Evolutionary conservation across 768 basidiomycete species (phyloP).

Genomic region (Rhodotorula diobovata): DNA sequence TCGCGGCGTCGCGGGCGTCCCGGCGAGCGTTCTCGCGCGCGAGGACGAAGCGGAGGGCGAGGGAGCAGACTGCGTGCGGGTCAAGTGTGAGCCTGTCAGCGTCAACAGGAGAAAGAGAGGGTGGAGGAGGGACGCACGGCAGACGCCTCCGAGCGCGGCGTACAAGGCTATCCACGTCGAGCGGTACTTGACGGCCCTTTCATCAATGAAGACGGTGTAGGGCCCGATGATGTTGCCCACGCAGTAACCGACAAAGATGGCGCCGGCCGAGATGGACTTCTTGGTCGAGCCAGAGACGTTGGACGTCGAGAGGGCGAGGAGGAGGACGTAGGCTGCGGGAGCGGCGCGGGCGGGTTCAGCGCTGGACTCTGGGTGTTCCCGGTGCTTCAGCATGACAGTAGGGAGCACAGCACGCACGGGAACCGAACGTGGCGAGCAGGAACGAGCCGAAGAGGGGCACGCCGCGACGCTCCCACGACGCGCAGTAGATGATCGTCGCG

Average conservation of each 20-base stretch:
- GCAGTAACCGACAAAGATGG: slow-evolving; percentile 48
- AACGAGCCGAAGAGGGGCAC: slow-evolving; percentile 38
- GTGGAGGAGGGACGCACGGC: not conserved
- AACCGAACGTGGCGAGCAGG: slow-evolving; percentile 46
- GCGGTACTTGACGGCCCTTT: slow-evolving; percentile 19
- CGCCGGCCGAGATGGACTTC: slow-evolving; percentile 44
- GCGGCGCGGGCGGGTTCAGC: not conserved
- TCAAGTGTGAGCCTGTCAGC: not conserved
- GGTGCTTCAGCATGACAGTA: not conserved
- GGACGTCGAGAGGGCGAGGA: slow-evolving; percentile 43
- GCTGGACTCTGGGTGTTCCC: not conserved
- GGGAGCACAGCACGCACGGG: slow-evolving; percentile 41
- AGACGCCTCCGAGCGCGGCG: slow-evolving; percentile 22
- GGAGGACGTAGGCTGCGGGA: slow-evolving; percentile 45
- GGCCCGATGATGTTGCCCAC: slow-evolving; percentile 32
- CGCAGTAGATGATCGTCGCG: slow-evolving; percentile 44
- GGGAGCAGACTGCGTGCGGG: slow-evolving; percentile 50
- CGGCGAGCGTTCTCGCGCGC: slow-evolving; percentile 66
- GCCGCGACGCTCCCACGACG: slow-evolving; percentile 45
- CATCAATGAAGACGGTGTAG: slow-evolving; percentile 25
- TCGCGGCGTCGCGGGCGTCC: not conserved
- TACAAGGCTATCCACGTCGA: slow-evolving; percentile 31
- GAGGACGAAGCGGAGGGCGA: slow-evolving; percentile 82
- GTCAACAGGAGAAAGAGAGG: not conserved
- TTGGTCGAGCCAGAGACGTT: slow-evolving; percentile 49